A percentile compares a stretch with the other conserved stretches of the same genome.
Conservation (phyloP, 1,284 basidiomycete genomes). For the Bjerkandera adusta region DNA sequence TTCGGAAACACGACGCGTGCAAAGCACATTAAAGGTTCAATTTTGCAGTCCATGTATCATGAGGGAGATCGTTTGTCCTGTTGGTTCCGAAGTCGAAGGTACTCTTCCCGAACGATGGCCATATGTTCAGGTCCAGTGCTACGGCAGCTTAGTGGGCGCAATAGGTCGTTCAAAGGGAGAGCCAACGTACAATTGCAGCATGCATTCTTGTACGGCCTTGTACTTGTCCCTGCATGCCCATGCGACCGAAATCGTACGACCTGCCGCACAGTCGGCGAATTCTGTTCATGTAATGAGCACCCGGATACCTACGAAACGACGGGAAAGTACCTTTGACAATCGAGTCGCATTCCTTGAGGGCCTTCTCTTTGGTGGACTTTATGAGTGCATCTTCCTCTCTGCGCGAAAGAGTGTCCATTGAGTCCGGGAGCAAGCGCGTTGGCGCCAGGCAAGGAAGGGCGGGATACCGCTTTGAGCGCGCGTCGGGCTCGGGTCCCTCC, state of each 20-base stretch:
- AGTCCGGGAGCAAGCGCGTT: background rate
- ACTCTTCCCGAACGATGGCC: constrained; percentile 69
- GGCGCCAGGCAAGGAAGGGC: constrained; percentile 3
- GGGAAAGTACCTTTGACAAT: constrained; percentile 66
- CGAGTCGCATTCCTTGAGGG: constrained; percentile 76
- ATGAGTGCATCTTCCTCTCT: constrained; percentile 85
- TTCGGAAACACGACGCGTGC: too few species aligned
- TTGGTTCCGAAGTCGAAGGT: constrained; percentile 61
- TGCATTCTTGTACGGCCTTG: constrained; percentile 74
- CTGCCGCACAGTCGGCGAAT: constrained; percentile 82
- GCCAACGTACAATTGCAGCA: constrained; percentile 76
- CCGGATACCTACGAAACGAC: background rate
- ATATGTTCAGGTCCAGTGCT: constrained; percentile 75
- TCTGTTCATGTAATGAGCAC: constrained; percentile 40
- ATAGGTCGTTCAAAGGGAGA: background rate
- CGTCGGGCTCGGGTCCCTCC: background rate
- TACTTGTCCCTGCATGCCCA: constrained; percentile 79
- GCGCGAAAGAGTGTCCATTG: constrained; percentile 86
- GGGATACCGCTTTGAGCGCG: constrained; percentile 9
- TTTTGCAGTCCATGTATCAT: constrained; percentile 10
- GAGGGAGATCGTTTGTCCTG: constrained; percentile 16
- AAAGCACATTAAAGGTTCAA: too few species aligned
- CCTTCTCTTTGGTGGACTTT: constrained; percentile 79
- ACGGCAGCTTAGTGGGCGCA: constrained; percentile 11
- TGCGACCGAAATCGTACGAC: constrained; percentile 79